Evolutionary conservation across 352 stramenopile species (phyloP).

Genomic region (Thraustochytrium sp.): DNA sequence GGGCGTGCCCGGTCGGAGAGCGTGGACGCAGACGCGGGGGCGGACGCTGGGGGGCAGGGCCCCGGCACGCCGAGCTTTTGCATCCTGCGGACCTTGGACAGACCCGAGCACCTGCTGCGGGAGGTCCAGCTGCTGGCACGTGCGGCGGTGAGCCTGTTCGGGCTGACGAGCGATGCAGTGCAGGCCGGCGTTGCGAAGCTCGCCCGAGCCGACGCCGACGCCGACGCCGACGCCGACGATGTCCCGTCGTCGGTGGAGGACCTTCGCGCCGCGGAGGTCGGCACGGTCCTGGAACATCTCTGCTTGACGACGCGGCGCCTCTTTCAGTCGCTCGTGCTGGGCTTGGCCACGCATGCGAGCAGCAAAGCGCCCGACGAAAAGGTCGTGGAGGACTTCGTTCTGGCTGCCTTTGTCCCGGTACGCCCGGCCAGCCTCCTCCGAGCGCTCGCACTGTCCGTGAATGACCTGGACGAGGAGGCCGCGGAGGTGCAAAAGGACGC

Average conservation of each 20-base stretch:
- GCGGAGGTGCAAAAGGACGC: no score
- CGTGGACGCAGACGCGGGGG: no score
- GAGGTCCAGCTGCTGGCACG: neutral
- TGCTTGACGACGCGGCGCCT: neutral
- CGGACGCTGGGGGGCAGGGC: no score
- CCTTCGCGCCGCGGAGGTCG: neutral
- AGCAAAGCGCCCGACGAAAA: no score
- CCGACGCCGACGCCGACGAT: neutral
- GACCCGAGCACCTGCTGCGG: neutral
- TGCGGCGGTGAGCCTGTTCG: neutral
- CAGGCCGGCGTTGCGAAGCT: no score
- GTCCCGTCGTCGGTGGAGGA: neutral
- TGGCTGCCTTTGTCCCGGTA: no score
- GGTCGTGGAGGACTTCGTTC: no score
- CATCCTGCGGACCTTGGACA: neutral
- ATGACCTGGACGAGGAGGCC: no score
- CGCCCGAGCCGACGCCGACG: neutral
- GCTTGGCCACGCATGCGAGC: neutral
- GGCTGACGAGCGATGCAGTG: no score
- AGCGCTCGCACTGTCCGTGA: no score
- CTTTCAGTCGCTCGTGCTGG: neutral
- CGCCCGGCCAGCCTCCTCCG: no score
- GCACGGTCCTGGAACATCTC: neutral
- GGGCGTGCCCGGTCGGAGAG: no score
- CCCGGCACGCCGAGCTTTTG: neutral